Evolutionary conservation across 164 flowering plant genomes (phyloP), one percentile per base, ranked within the genome.

Genomic region (Vitis rotundifolia): DNA sequence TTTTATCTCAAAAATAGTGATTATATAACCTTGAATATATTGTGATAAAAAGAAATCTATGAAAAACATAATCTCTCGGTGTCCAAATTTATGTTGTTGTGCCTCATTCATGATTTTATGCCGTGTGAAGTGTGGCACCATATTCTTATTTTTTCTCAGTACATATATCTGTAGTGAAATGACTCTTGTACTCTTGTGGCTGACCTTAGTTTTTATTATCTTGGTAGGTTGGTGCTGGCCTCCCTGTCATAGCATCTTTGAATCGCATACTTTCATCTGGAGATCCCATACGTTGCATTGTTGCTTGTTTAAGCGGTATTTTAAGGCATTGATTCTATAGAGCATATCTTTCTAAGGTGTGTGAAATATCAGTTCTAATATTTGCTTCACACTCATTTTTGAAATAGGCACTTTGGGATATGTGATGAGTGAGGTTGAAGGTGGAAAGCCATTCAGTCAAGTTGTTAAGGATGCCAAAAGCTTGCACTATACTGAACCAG

Each of bases 401-500:
- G 52, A 69, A 18, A 31, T 50, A 94, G 98, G 97, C 61, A 91
- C 98, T n/a, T 72, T 94, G 70, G 98, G 97, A 9, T 92, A 88
- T 85, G 94, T 94, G 18, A 90, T 94, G 98, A 92, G 97, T 66
- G 97, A 94, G 80, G 80, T 91, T 52, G 97, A 89, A 82, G 90
- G 82, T 67, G 95, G 95, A 69, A 94, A 87, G 73, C 92, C 90
- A 61, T 79, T 94, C 67, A 94, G 97, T 74, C 77, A 86, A 81
- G 98, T 94, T 81, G 97, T 94, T 64, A 85, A 61, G 71, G 78
- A 83, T 67, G 97, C 98, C 18, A 94, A 88, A 82, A 69, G 62
- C 67, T 89, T 92, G 48, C 94, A 95, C 50, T 94, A 86, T 73
- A 94, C 98, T 66, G 97, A 94, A 86, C 98, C 98, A 85, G 98